phyloP scores from a whole-genome alignment of 2,329 filamentous ascomycete genomes.

The Cordyceps cateniannulata region DNA sequence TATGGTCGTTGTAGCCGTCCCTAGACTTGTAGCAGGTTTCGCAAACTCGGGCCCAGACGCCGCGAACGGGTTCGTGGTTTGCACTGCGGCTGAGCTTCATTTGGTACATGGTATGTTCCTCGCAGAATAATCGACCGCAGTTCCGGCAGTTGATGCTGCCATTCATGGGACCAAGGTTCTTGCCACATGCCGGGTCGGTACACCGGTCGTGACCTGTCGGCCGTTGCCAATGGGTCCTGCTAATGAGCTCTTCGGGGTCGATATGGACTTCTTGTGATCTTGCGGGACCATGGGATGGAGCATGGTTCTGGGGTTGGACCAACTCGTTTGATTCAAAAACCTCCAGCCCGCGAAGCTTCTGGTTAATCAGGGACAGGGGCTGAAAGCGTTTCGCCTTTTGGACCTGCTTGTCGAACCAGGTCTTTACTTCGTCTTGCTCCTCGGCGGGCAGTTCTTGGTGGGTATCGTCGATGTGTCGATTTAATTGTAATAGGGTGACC shows the following conservation, averaged over 20 bases:
- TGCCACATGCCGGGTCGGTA: constrained; percentile 80
- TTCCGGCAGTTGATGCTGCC: constrained; percentile 89
- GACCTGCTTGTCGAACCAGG: constrained; percentile 94
- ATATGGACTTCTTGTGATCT: constrained; percentile 37
- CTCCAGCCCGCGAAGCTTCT: constrained; percentile 86
- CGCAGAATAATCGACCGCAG: constrained; percentile 90
- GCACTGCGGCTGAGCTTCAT: constrained; percentile 93
- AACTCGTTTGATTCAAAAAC: constrained; percentile 91
- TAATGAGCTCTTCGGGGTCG: constrained; percentile 88
- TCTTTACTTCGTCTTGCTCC: constrained; percentile 90
- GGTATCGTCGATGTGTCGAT: constrained; percentile 76
- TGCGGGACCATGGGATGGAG: constrained; percentile 27
- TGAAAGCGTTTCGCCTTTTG: constrained; percentile 90
- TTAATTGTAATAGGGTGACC: constrained; percentile 89
- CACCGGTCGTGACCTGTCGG: constrained; percentile 69
- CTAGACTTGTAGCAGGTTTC: constrained; percentile 99
- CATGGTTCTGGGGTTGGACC: constrained; percentile 27
- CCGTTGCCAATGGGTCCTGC: constrained; percentile 82
- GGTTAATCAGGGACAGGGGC: constrained; percentile 82
- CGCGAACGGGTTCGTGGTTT: constrained; percentile 80
- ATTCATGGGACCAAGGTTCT: constrained; percentile 69
- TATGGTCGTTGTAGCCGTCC: constrained; percentile 89
- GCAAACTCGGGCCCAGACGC: constrained; percentile 90
- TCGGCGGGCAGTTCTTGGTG: constrained; percentile 85
- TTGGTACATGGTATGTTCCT: constrained; percentile 98